A percentile compares a stretch with the other conserved stretches of the same genome.
Conservation (phyloP, 108 stramenopile species). For the Skeletonema grethae region DNA sequence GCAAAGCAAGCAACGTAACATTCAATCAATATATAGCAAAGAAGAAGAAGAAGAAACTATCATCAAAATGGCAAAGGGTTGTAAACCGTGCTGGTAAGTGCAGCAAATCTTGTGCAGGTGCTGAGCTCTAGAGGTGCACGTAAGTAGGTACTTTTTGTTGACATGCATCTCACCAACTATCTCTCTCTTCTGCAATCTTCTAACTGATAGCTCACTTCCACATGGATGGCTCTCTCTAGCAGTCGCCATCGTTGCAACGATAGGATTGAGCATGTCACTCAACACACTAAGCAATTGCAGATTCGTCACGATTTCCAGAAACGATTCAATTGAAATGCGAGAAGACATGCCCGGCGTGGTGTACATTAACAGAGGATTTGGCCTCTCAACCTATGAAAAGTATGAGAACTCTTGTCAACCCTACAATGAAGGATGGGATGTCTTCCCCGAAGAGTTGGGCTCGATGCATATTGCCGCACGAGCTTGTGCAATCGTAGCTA, state of each 20-base stretch:
- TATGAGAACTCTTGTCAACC: neutral
- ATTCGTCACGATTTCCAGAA: neutral
- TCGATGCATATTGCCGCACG: neutral
- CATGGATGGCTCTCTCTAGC: neutral
- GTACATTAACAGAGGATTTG: neutral
- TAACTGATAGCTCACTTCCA: neutral
- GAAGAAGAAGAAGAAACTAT: too few relatives aligned
- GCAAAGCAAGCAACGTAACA: too few relatives aligned
- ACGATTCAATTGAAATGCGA: too few relatives aligned
- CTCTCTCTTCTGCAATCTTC: neutral
- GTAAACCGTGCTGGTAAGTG: neutral
- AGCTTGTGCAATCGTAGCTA: neutral
- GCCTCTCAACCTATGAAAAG: neutral
- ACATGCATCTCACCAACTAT: neutral
- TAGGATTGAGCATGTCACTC: neutral
- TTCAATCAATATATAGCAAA: too few relatives aligned
- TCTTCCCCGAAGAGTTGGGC: neutral
- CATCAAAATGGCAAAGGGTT: neutral
- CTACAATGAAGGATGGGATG: neutral
- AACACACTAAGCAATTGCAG: neutral
- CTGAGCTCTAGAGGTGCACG: neutral
- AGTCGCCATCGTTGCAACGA: neutral
- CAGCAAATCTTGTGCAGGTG: neutral
- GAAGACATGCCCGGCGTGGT: too few relatives aligned
- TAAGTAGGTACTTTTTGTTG: too few relatives aligned